Percentiles rank a stretch among this genome's conserved stretches.
Evolutionary conservation across 2,329 filamentous ascomycete genomes (phyloP).

Genomic region (Onygenales sp.): DNA sequence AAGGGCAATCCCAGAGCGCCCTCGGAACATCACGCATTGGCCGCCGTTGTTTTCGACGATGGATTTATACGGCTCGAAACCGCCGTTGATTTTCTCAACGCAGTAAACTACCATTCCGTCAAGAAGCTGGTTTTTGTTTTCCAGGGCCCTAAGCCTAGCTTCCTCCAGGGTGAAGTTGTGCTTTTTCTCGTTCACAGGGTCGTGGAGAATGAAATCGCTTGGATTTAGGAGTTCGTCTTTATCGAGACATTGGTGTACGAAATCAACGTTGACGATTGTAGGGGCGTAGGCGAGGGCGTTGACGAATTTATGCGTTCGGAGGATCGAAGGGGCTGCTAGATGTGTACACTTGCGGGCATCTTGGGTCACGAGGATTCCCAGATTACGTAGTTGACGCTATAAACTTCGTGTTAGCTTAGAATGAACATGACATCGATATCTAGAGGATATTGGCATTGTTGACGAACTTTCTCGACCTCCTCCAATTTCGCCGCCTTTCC

Average conservation of each 20-base stretch:
- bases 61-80: conserved; percentile 70
- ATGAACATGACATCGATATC: background rate
- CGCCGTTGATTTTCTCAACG: conserved; percentile 68
- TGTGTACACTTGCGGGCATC: conserved; percentile 72
- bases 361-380: conserved; percentile 72
- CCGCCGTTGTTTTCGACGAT: conserved; percentile 88
- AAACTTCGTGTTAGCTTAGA: background rate
- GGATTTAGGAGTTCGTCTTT: conserved; percentile 55
- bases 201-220: conserved; percentile 58
- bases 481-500: conserved; percentile 58
- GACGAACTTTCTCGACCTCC: conserved; percentile 66
- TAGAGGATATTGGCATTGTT: background rate
- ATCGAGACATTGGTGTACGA: conserved; percentile 68
- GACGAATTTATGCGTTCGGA: conserved; percentile 90
- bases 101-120: conserved; percentile 73
- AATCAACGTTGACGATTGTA: conserved; percentile 64
- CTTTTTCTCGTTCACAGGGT: conserved; percentile 62
- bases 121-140: conserved; percentile 69
- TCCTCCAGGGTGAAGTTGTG: conserved; percentile 61
- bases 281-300: conserved; percentile 75
- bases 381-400: conserved; percentile 67
- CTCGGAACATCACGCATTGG: conserved; percentile 66
- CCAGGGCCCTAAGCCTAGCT: conserved; percentile 60
- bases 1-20: conserved; percentile 59
- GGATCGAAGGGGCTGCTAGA: conserved; percentile 74